Evolutionary conservation across 2,329 filamentous ascomycete genomes (phyloP), one percentile per base, ranked within the genome.

Genomic region (Penicillium aurantiogriseum): DNA sequence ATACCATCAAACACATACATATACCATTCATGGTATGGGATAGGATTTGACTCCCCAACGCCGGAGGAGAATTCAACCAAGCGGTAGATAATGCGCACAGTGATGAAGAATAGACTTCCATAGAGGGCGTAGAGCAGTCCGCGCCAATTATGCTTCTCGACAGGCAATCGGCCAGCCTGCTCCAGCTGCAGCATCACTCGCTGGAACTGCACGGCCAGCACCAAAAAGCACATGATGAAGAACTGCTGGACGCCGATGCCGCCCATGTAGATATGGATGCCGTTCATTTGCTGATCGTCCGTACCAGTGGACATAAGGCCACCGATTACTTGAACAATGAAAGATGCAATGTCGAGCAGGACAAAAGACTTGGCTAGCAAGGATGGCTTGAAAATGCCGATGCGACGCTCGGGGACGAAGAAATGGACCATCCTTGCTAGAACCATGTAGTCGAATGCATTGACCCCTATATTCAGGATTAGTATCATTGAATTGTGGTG

Each of bases 61-160:
- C 81, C 67, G 50, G 75, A 77, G 60, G 85, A 85, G 71, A 83
- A 86, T 69, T 87, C 83, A n/a, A 84, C 76, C 0, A 83, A 76
- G 8, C 85, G 80, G 66, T 79, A 87, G 54, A 86, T 77, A 54
- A 83, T 86, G 23, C 85, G 79, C 1, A 76, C 68, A 7, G 81
- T 70, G 56, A 87, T 80, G 44, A 86, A 71, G 0, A 64, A 54
- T 10, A 79, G 79, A 58, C 79, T 82, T 38, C 72, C 65, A 65
- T 86, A 86, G 2, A 87, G 74, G 21, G 45, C 44, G 3, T 54
- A 54, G 5, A 54, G 52, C 19, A 54, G 17, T 25, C 21, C 13
- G 5, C 52, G 44, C 52, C 52, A 54, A 2, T 48, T 54, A 29
- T 23, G 19, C 27, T 54, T 54, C 8, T 43, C 27, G 9, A 11